Evolutionary conservation across 805 yeast genomes (phyloP).

Genomic region (Kodamaea kaohsiungensis): DNA sequence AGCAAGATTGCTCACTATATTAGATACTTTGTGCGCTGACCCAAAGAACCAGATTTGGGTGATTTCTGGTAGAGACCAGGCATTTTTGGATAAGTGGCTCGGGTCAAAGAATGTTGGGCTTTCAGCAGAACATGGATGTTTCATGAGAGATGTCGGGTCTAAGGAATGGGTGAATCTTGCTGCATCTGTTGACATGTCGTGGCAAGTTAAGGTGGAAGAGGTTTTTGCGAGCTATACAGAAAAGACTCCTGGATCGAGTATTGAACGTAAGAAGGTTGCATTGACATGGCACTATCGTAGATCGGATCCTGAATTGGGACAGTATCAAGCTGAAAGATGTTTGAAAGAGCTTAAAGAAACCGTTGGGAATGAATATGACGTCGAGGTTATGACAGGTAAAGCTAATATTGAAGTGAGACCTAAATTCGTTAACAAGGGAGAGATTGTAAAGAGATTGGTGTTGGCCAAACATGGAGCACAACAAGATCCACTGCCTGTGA

Average conservation of each 20-base stretch:
- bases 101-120: conserved; percentile 76
- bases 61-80: conserved; percentile 93
- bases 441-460: conserved; percentile 81
- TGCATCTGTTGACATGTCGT: conserved; percentile 82
- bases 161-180: conserved; percentile 82
- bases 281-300: conserved; percentile 97
- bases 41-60: conserved; percentile 90
- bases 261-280: conserved; percentile 90
- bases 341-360: conserved; percentile 60
- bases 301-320: conserved; percentile 91
- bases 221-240: conserved; percentile 77
- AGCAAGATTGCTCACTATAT: conserved; percentile 58
- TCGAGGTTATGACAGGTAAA: conserved; percentile 96
- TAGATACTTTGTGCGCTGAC: conserved; percentile 65
- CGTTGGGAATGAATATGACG: conserved; percentile 66
- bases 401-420: conserved; percentile 99
- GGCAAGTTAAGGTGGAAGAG: conserved; percentile 84
- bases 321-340: conserved; percentile 77
- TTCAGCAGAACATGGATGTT: conserved; percentile 98
- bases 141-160: conserved; percentile 71
- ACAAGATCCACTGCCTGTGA: conserved; percentile 39
- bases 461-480: conserved; percentile 60
- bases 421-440: conserved; percentile 92
- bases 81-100: conserved; percentile 83
- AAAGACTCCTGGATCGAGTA: conserved; percentile 85